phyloP scores from a whole-genome alignment of 148 eudicot species.

The Camellia granthamiana region DNA sequence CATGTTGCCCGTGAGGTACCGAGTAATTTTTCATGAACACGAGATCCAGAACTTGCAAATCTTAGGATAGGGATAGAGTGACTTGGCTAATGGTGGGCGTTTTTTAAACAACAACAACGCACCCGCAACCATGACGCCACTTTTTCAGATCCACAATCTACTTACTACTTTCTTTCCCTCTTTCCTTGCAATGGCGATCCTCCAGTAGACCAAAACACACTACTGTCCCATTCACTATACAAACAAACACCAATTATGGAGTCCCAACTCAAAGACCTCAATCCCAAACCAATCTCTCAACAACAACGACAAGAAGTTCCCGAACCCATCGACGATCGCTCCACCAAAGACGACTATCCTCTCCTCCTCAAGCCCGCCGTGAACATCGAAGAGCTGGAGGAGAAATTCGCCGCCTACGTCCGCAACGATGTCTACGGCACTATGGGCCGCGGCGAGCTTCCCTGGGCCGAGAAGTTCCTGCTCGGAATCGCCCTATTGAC shows the following conservation, averaged over 20 bases:
- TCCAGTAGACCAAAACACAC: background rate
- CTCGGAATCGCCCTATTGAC: slow-evolving; percentile 46
- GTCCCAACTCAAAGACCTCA: slow-evolving; percentile 48
- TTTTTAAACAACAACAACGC: background rate
- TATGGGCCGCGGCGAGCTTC: slow-evolving; percentile 64
- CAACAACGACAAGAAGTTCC: background rate
- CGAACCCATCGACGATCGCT: slow-evolving; percentile 30
- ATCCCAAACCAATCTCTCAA: slow-evolving; percentile 10
- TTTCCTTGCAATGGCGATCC: slow-evolving; percentile 15
- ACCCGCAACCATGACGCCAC: background rate
- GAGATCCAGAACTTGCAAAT: too few relatives aligned
- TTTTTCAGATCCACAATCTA: background rate
- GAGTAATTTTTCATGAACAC: too few relatives aligned
- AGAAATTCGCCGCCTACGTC: slow-evolving; percentile 70
- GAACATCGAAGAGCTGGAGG: slow-evolving; percentile 55
- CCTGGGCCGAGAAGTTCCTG: slow-evolving; percentile 46
- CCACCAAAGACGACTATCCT: slow-evolving; percentile 43
- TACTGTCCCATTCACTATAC: background rate
- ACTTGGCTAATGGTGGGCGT: slow-evolving; percentile 3
- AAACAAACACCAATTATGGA: slow-evolving; percentile 33
- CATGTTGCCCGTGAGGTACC: too few relatives aligned
- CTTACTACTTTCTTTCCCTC: too few relatives aligned
- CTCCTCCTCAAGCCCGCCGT: slow-evolving; percentile 51
- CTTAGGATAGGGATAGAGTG: too few relatives aligned
- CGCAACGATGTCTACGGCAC: slow-evolving; percentile 69